Evolutionary conservation across 495 filamentous ascomycete genomes (phyloP), one percentile per base, ranked within the genome.

Genomic region (Penicillium cataractarum): DNA sequence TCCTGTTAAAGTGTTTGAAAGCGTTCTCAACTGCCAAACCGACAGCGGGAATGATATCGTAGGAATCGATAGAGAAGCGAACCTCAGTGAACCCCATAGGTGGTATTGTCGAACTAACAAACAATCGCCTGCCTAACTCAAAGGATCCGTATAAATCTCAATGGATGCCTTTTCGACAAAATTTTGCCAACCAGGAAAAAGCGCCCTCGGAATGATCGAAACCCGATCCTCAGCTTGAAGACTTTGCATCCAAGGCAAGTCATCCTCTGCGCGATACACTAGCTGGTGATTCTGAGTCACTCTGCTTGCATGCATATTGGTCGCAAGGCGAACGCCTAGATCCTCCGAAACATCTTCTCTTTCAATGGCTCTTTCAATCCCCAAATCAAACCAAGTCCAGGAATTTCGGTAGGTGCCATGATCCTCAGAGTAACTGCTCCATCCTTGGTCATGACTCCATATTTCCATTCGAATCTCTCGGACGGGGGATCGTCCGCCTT

Each of bases 131-230:
- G n/a, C n/a, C n/a, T n/a, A 46, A 46, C 19, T 13, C 19, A 46
- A 24, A 46, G 42, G 42, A 12, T 46, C 42, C 19, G 19, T 46
- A 24, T 46, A 46, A 22, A 46, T 46, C 8, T 24, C 21, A 46
- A 46, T 46, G 2, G 2, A 22, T 12, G 42, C 42, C 42, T 46
- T 46, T 46, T 46, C 42, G 19, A 46, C 42, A 22, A 46, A 46
- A 46, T 46, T 46, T 9, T 46, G 42, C 42, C 42, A 46, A 1
- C 42, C 42, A 22, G 19, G 42, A 46, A 22, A 46, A 22, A 46
- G 42, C 8, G 42, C 42, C 21, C 42, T 46, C 21, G 42, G 42
- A 24, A 46, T 46, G 42, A 46, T 46, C 42, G 42, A 46, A 46
- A 46, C 13, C 42, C 42, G 42, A 46, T 46, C 42, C 19, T 21